phyloP scores from a whole-genome alignment of 176 grass and related monocot species.

The Avena atlantica region DNA sequence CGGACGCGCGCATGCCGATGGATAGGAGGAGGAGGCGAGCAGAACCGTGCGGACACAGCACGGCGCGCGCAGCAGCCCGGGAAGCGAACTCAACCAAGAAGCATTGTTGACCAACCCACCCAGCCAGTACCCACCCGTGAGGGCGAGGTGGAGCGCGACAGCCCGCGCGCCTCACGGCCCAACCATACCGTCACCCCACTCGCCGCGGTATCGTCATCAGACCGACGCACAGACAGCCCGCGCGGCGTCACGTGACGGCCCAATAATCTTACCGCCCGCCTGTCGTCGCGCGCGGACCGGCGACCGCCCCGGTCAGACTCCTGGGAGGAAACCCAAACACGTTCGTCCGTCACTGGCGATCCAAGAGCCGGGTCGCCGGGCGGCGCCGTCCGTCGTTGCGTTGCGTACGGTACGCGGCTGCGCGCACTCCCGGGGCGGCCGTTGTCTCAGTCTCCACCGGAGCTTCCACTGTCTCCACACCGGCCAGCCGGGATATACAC shows the following conservation, averaged over 20 bases:
- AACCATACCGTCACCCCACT: not conserved
- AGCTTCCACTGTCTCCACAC: not conserved
- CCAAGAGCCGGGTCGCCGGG: not conserved
- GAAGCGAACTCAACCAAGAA: not conserved
- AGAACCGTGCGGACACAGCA: constrained; percentile 20
- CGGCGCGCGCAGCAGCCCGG: not conserved
- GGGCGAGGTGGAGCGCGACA: not conserved
- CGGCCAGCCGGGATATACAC: too few species aligned
- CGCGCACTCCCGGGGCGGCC: not conserved
- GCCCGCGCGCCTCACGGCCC: not conserved
- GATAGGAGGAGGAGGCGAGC: not conserved
- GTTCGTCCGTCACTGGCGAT: not conserved
- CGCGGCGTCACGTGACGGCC: not conserved
- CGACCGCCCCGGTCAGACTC: not conserved
- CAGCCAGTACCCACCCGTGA: not conserved
- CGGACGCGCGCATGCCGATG: not conserved
- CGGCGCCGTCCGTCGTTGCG: not conserved
- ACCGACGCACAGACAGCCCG: not conserved
- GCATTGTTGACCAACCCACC: constrained; percentile 32
- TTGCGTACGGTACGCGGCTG: constrained; percentile 7
- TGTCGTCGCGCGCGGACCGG: not conserved
- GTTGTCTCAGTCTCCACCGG: too few species aligned
- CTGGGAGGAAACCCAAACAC: not conserved
- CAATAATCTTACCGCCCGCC: not conserved
- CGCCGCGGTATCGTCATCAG: not conserved